These are phyloP conservation scores for Paecilomyces niveus DNA, from an alignment of 2,329 filamentous ascomycete species.

Conservation along the genomic window DNA sequence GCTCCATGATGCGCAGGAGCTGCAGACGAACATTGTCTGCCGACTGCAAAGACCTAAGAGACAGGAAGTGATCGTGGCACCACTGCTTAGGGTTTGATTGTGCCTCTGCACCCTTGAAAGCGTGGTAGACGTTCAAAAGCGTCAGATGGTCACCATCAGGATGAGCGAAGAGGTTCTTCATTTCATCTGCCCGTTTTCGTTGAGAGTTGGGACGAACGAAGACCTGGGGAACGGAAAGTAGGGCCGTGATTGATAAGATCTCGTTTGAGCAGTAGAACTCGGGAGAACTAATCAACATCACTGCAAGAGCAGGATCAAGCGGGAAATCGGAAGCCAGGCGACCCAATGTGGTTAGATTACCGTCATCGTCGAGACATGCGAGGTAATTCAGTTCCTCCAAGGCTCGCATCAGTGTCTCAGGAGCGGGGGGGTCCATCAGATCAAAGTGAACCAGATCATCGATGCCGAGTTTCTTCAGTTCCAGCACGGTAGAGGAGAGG, in stretches of 20 bases:
- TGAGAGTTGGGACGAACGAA: constrained; percentile 81
- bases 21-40: constrained; percentile 92
- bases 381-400: constrained; percentile 97
- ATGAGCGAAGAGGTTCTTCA: constrained; percentile 92
- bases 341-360: constrained; percentile 80
- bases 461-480: constrained; percentile 94
- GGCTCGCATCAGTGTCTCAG: constrained; percentile 96
- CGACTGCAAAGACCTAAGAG: constrained; percentile 76
- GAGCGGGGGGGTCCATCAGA: constrained; percentile 95
- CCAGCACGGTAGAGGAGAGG: constrained; percentile 85
- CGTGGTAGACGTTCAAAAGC: constrained; percentile 95
- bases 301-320: constrained; percentile 84
- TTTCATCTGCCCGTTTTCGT: constrained; percentile 89
- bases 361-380: constrained; percentile 92
- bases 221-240: constrained; percentile 89
- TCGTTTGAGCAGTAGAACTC: constrained; percentile 99
- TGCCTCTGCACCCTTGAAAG: constrained; percentile 72
- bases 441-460: constrained; percentile 97
- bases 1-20: constrained; percentile 95
- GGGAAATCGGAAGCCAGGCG: constrained; percentile 90
- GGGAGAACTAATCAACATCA: constrained; percentile 95
- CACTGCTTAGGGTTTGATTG: constrained; percentile 74
- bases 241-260: constrained; percentile 86
- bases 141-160: constrained; percentile 92
- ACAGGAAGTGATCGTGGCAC: constrained; percentile 97